Base-by-base conservation (phyloP, 2,329 filamentous ascomycete species). In the Canariomyces notabilis region DNA sequence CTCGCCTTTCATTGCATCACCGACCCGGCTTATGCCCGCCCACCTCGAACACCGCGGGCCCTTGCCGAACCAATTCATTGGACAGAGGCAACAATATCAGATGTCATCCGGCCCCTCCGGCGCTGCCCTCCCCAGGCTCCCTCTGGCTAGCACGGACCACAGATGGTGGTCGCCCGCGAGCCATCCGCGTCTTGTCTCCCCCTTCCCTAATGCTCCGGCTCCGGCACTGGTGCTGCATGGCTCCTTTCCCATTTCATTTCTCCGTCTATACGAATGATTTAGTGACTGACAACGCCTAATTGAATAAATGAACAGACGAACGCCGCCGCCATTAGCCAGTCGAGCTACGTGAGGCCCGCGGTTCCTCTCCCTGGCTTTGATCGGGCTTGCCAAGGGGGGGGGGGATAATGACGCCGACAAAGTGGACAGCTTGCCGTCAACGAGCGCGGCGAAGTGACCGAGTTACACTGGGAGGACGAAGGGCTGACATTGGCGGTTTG, bases 231-330 rank as follows among this genome's bases (percentile, higher is more conserved):
- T 29, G 26, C 48, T 43, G 32, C 36, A 21, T 36, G 36, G 31
- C 22, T 11, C 11, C 22, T 20, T 18, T 29, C 26, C 8, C 15
- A 31, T 40, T 34, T 11, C 39, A 35, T 42, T 42, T 15, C 29
- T 22, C 5, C n/a, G n/a, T n/a, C n/a, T n/a, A n/a, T n/a, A n/a
- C n/a, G n/a, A 23, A 33, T 34, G 11, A 20, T 23, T 43, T 49
- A 37, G 48, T 51, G 42, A 47, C 44, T n/a, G n/a, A n/a, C n/a
- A n/a, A n/a, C n/a, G n/a, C 37, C 36, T 42, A 29, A 16, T 42
- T 44, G 34, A 23, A 23, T 19, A 15, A 19, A 37, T 48, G 37
- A 5, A 48, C 44, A 52, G 50, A 50, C 42, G 47, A 49, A 31
- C 50, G 47, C 37, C 50, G 50, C 37, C 49, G 44, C 42, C 34